Base-by-base conservation (phyloP, 139 green algal genomes). In the Micractinium sp. region DNA sequence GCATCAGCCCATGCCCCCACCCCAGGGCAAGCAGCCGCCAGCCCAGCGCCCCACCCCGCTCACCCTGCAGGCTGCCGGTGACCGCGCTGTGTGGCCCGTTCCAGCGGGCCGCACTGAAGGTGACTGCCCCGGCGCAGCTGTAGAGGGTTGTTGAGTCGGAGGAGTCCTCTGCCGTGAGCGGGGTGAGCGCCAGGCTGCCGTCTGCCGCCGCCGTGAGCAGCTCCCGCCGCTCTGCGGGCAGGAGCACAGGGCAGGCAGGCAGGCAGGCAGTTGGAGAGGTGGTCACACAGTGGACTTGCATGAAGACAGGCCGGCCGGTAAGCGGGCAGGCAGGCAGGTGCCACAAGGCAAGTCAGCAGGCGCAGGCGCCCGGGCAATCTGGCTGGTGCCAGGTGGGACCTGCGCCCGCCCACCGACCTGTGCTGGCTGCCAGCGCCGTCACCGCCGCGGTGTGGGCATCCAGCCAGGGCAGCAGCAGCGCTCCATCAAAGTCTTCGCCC, bases 401-500 rank as follows among this genome's bases (percentile, higher is more conserved):
- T n/a, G n/a, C 47, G 9, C 47, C 47, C 47, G 19, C 41, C 9
- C 16, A 1, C 73, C 13, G 19, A 89, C 86, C 86, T 67, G 86
- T 29, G 56, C 69, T 89, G 25, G 77, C 76, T 4, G 56, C 77
- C 36, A 90, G 39, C 22, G 77, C 86, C 4, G 86, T 47, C 56
- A 90, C 78, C 0, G 53, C 61, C 18, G 18, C 61, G 1, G 63
- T 71, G 39, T 90, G 86, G 4, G 41, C 36, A 29, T 90, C 86
- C 38, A 86, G 29, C 86, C 86, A 90, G 38, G 86, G 77, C 63
- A 60, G 86, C 86, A 90, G 76, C 75, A 77, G 63, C 20, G 86
- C 36, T 0, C 86, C 86, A 16, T 90, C 86, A 53, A 90, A 80
- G 31, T 90, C 86, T 31, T 90, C 86, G 2, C 78, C 78, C 0